Evolutionary conservation across 345 rosid genomes (phyloP), one percentile per base, ranked within the genome.

Genomic region (Adansonia digitata): DNA sequence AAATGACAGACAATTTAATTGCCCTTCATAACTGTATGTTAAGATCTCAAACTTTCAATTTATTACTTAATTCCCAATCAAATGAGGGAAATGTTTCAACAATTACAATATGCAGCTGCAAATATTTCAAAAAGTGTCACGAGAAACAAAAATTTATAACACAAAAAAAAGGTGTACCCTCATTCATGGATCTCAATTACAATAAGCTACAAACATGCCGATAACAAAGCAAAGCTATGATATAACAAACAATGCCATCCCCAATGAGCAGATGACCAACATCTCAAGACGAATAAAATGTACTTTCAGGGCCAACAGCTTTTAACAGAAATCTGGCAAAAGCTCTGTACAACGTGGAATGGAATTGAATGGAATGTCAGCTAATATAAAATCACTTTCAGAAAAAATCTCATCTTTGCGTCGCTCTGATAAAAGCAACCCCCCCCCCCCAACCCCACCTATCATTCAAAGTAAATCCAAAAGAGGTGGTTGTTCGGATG

Each of bases 401-500:
- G 40, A 78, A 22, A 20, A 59, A 51, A 27, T 31, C 42, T 68
- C 81, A 26, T 51, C 20, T 26, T n/a, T 35, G 40, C 31, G 10
- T 46, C 0, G 14, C 14, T 49, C 62, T 35, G 14, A 8, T 2
- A 65, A 57, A 40, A 40, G 61, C 14, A 12, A 51, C 49, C 15
- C 43, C 20, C n/a, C n/a, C n/a, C n/a, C n/a, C n/a, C n/a, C n/a
- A n/a, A n/a, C n/a, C n/a, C n/a, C n/a, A n/a, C n/a, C n/a, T n/a
- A n/a, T n/a, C n/a, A n/a, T n/a, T 84, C 79, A 92, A 51, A 94
- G 86, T 69, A 94, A 84, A 79, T 94, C 98, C 85, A 92, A 31
- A 40, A 94, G 82, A 52, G 92, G 82, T 10, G 95, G 92, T 29
- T 89, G 97, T 74, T 72, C 84, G 2, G 87, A 76, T 61, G 83